phyloP scores from a whole-genome alignment of 75 land plant species.

The Cunninghamia lanceolata region DNA sequence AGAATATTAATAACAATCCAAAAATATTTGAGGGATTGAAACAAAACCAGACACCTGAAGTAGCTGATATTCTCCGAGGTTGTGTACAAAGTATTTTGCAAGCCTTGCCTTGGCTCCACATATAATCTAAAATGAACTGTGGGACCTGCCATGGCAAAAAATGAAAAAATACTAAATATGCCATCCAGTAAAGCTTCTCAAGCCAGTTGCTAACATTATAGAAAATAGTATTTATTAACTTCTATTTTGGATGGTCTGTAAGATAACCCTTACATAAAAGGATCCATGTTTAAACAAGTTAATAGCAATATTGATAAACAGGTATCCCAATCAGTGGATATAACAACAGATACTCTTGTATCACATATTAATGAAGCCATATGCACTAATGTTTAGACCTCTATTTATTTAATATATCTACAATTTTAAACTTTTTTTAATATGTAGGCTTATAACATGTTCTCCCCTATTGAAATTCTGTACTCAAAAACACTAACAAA shows the following conservation, averaged over 20 bases:
- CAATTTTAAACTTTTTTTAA: background rate
- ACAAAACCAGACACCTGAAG: constrained; percentile 58
- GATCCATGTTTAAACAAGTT: background rate
- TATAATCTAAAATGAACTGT: constrained; percentile 79
- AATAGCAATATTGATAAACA: background rate
- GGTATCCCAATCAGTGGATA: background rate
- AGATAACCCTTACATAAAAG: background rate
- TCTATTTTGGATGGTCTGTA: background rate
- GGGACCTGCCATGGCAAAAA: constrained; percentile 67
- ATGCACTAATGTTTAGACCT: background rate
- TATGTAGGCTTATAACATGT: too few species aligned
- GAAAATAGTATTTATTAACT: background rate
- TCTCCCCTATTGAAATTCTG: background rate
- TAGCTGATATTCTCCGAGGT: constrained; percentile 93
- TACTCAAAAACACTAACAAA: background rate
- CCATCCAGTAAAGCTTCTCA: background rate
- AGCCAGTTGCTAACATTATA: background rate
- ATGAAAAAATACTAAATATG: constrained; percentile 5
- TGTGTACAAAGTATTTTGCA: constrained; percentile 95
- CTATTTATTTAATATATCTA: background rate
- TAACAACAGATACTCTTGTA: background rate
- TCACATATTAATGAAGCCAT: background rate
- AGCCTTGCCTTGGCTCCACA: constrained; percentile 77
- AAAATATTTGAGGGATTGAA: background rate
- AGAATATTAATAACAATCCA: background rate